Base-by-base conservation (phyloP, 2,329 filamentous ascomycete species). In the Colletotrichum spaethianum region DNA sequence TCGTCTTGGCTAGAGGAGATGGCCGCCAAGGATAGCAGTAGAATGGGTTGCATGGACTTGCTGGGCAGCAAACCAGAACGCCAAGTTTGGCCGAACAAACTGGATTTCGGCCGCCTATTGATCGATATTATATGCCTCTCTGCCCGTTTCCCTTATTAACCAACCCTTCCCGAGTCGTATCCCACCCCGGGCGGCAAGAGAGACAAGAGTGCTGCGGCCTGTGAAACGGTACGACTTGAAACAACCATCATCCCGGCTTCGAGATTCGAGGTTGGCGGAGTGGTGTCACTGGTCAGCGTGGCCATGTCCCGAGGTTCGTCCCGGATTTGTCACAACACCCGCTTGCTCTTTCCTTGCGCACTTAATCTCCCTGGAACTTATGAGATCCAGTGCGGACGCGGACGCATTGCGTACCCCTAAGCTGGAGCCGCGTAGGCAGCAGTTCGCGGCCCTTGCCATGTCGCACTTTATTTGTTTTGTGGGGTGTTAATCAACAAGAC, bases 1-100 rank as follows among this genome's bases (percentile, higher is more conserved):
- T 63, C 61, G 48, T 26, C 61, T 63, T 55, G 61, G 48, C 61
- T 63, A 46, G 44, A 53, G 36, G 46, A 46, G 23, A 36, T 31
- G 31, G n/a, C 7, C 18, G 60, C 33, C 46, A 63, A 63, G 61
- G n/a, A n/a, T 38, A 33, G 33, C 46, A 31, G 20, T 2, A 33
- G 11, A 16, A 23, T 28, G 36, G 36, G 31, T 52, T 63, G 26
- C 44, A 62, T 62, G 42, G 59, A 50, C 46, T 48, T 40, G 42
- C 44, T 6, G 40, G 20, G 12, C 20, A 62, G 44, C 59, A 52
- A 63, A 63, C 60, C 36, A 63, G 60, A 42, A 36, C n/a, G 60
- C 48, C 46, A 52, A 42, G 60, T 53, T 23, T 63, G 61, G 61
- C 23, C 48, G 28, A 16, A 63, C 42, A 23, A 53, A 53, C 36